phyloP scores from a whole-genome alignment of 2,329 filamentous ascomycete genomes.

The Sarocladium oryzae region DNA sequence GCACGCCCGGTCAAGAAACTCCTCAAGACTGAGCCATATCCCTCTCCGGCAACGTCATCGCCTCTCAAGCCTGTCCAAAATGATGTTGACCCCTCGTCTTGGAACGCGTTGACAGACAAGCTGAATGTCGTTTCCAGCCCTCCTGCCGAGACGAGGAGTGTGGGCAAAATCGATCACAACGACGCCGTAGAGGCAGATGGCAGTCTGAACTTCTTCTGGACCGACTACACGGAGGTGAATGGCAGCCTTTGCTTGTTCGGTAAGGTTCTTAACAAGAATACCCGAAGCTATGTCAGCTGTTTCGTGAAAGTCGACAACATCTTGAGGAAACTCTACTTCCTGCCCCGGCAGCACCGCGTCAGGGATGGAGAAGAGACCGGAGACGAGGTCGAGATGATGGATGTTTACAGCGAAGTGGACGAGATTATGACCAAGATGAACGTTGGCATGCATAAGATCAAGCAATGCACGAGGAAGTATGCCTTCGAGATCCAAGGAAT shows the following conservation, averaged over 20 bases:
- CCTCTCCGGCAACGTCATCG: conserved; percentile 71
- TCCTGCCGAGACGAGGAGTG: conserved; percentile 50
- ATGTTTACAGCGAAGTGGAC: conserved; percentile 88
- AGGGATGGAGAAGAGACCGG: conserved; percentile 59
- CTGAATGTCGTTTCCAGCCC: conserved; percentile 80
- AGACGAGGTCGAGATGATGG: conserved; percentile 76
- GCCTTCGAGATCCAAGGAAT: conserved; percentile 87
- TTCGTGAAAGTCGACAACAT: conserved; percentile 97
- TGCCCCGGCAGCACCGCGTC: conserved; percentile 63
- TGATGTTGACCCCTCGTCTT: conserved; percentile 70
- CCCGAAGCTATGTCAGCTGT: conserved; percentile 73
- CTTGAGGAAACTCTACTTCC: conserved; percentile 83
- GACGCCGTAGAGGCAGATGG: conserved; percentile 93
- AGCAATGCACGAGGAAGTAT: conserved; percentile 82
- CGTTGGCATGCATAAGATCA: conserved; percentile 89
- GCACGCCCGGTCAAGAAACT: conserved; percentile 67
- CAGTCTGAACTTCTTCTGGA: conserved; percentile 92
- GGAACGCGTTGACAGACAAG: conserved; percentile 81
- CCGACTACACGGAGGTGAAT: conserved; percentile 88
- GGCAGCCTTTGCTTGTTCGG: conserved; percentile 91
- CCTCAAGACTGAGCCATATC: conserved; percentile 56
- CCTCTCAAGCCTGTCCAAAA: conserved; percentile 55
- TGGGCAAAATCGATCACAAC: conserved; percentile 76
- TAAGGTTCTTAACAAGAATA: conserved; percentile 88
- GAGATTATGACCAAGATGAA: conserved; percentile 79